Conservation (phyloP, 306 rosid genomes). For the Prunus padus region DNA sequence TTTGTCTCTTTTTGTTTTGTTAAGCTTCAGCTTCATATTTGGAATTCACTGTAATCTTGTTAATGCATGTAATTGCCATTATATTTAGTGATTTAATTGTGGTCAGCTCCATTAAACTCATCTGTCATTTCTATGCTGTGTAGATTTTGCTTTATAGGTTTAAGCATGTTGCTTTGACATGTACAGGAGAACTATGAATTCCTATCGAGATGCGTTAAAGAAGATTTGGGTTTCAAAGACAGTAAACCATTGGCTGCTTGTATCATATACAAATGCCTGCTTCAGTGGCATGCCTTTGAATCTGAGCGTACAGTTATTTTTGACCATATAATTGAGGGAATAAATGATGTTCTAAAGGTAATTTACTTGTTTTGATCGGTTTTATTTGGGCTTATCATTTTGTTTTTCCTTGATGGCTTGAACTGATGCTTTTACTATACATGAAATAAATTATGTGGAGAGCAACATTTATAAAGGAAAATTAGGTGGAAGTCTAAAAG, state of each 20-base stretch:
- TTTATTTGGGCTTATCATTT: neutral
- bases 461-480: neutral
- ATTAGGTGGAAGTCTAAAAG: neutral
- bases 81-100: neutral
- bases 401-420: neutral
- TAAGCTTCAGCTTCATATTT: neutral
- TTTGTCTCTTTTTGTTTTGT: conserved; percentile 20
- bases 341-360: conserved; percentile 83
- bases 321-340: conserved; percentile 86
- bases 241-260: conserved; percentile 85
- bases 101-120: neutral
- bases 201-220: conserved; percentile 84
- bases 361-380: conserved; percentile 14
- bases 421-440: neutral
- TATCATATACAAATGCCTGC: conserved; percentile 85
- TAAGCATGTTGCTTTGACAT: conserved; percentile 11
- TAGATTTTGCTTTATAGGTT: neutral
- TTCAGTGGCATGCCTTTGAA: conserved; percentile 98
- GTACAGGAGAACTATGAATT: conserved; percentile 84
- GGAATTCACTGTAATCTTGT: neutral
- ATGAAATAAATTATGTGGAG: neutral
- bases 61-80: neutral
- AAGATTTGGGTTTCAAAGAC: conserved; percentile 80
- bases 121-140: neutral
- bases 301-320: conserved; percentile 92